Evolutionary conservation across 1,139 yeast genomes (phyloP).

Genomic region (Debaryomycetaceae sp.): DNA sequence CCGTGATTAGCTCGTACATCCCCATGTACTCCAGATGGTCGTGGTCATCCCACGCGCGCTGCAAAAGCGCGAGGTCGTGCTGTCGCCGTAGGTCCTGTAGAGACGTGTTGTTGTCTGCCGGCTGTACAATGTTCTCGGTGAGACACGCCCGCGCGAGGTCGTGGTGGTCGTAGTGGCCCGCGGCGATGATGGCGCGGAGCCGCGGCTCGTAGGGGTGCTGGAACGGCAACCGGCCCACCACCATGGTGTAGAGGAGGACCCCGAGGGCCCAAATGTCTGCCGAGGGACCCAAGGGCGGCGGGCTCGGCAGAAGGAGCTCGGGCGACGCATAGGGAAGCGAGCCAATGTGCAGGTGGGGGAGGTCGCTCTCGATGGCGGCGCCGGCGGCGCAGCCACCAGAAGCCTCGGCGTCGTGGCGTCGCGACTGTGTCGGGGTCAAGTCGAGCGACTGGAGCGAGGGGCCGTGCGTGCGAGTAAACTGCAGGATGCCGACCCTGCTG

Average conservation of each 20-base stretch:
- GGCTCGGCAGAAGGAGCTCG: constrained; percentile 63
- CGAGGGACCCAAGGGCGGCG: constrained; percentile 66
- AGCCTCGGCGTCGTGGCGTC: constrained; percentile 5
- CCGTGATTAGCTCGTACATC: constrained; percentile 43
- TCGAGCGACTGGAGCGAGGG: constrained; percentile 34
- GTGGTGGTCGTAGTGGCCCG: constrained; percentile 55
- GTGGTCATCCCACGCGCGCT: constrained; percentile 20
- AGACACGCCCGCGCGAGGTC: constrained; percentile 35
- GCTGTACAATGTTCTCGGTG: constrained; percentile 21
- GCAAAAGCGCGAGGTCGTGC: constrained; percentile 13
- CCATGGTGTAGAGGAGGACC: constrained; percentile 67
- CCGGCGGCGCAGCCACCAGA: background rate
- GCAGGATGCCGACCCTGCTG: constrained; percentile 29
- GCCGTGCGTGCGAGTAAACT: constrained; percentile 25
- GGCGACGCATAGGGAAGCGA: constrained; percentile 93
- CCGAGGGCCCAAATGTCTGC: constrained; percentile 94
- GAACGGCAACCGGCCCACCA: constrained; percentile 75
- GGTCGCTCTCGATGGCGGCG: constrained; percentile 29
- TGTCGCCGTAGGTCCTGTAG: constrained; percentile 22
- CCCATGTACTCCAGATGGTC: constrained; percentile 21
- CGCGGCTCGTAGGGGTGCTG: constrained; percentile 79
- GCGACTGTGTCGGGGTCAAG: constrained; percentile 27
- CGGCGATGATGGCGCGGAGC: constrained; percentile 64
- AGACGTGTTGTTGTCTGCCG: constrained; percentile 13
- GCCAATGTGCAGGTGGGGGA: constrained; percentile 73